Evolutionary conservation across 768 basidiomycete species (phyloP), one percentile per base, ranked within the genome.

Genomic region (Boletus vinaceobasis): DNA sequence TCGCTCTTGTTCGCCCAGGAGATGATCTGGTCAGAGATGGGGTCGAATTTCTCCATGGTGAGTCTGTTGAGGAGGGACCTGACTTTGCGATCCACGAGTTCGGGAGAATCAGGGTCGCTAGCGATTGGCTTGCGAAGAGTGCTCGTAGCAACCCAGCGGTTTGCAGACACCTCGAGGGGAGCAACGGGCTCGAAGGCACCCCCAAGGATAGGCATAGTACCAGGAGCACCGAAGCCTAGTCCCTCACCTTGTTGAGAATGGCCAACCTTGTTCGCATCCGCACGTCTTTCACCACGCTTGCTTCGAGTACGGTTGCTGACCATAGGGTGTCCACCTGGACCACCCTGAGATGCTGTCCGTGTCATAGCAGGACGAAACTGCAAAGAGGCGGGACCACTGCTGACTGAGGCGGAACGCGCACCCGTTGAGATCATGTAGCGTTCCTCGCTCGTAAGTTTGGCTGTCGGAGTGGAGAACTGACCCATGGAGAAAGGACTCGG

Each of bases 11-110:
- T 96, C 31, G 94, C 95, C 92, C 93, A 98, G 9, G 80, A 72
- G 59, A 98, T 88, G 69, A 98, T 96, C 71, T 98, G 93, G 67
- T 90, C 85, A 3, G 94, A 95, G 66, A 98, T 97, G 8, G 90
- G 86, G 61, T 94, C 91, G 79, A 98, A 98, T 61, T 89, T 90
- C 77, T 98, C 93, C 85, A 94, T 89, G 14, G 95, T 95, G 35
- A 98, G 82, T 75, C 93, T 97, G 81, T 98, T 96, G 64, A 98
- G 86, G 53, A 97, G 75, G 48, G 77, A 77, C 72, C 89, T 93
- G 75, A 97, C 94, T 74, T 95, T 96, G 49, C 93, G 88, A 62
- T 97, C 93, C 27, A 98, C 91, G 58, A 88, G 73, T 63, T 92
- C 92, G 10, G 91, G 87, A 1, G 89, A 85, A 43, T 91, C 87